A percentile compares a stretch with the other conserved stretches of the same genome.
Evolutionary conservation across 2,329 filamentous ascomycete species (phyloP).

Genomic region (Aspergillus pseudoglaucus): DNA sequence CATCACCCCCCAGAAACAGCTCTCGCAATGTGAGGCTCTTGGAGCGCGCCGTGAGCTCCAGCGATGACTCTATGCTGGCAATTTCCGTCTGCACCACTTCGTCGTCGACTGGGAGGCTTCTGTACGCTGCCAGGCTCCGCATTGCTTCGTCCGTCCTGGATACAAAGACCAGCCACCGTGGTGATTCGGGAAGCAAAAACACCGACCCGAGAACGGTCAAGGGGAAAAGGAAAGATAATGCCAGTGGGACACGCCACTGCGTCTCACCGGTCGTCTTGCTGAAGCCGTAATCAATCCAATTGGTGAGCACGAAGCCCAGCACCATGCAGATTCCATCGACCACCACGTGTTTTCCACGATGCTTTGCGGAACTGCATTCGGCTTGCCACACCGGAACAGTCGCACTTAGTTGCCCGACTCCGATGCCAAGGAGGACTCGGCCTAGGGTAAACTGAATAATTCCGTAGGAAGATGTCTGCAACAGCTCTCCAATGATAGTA

Average conservation of each 20-base stretch:
- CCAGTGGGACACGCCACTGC: constrained; percentile 50
- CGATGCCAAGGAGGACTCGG: constrained; percentile 44
- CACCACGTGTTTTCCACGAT: constrained; percentile 44
- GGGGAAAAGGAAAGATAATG: constrained; percentile 49
- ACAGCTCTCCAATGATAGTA: constrained; percentile 17
- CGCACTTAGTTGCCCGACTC: constrained; percentile 42
- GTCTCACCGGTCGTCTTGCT: constrained; percentile 36
- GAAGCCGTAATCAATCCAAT: constrained; percentile 46
- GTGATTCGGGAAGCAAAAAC: constrained; percentile 47
- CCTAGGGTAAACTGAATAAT: constrained; percentile 43
- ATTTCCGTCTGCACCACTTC: constrained; percentile 12
- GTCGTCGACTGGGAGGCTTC: constrained; percentile 5
- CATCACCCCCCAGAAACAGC: constrained; percentile 11
- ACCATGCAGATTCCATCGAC: constrained; percentile 42
- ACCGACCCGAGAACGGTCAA: constrained; percentile 43
- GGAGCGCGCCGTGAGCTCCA: constrained; percentile 10
- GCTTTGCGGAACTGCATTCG: constrained; percentile 43
- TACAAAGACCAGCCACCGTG: constrained; percentile 16
- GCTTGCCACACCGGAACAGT: constrained; percentile 46
- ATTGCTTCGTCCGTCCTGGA: constrained; percentile 12
- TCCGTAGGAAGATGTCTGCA: constrained; percentile 40
- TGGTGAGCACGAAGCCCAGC: constrained; percentile 18
- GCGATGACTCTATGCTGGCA: constrained; percentile 10
- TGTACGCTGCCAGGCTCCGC: constrained; percentile 10
- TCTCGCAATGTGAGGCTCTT: constrained; percentile 11